phyloP scores from a whole-genome alignment of 2,329 filamentous ascomycete genomes.

The Trichothecium roseum region DNA sequence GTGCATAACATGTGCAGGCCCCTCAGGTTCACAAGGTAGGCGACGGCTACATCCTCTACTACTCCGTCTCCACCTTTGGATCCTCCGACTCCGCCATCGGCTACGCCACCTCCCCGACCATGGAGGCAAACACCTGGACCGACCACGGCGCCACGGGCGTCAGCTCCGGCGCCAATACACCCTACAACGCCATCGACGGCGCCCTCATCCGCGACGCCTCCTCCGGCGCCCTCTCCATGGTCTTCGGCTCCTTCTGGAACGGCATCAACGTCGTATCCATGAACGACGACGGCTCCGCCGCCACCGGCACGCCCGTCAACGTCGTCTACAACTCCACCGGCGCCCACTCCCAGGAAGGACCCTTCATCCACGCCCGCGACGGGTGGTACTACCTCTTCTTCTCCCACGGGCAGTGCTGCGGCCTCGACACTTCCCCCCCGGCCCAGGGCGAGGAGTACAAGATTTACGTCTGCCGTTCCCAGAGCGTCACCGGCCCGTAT shows the following conservation, averaged over 20 bases:
- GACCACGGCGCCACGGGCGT: constrained; percentile 48
- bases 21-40: constrained; percentile 29
- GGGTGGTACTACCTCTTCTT: constrained; percentile 57
- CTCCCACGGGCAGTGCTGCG: constrained; percentile 50
- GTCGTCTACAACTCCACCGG: constrained; percentile 39
- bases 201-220: constrained; percentile 34
- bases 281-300: constrained; percentile 18
- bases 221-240: constrained; percentile 37
- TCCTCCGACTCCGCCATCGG: constrained; percentile 53
- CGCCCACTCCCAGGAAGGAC: constrained; percentile 42
- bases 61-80: constrained; percentile 52
- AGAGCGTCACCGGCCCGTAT: constrained; percentile 39
- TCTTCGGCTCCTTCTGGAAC: constrained; percentile 60
- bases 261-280: constrained; percentile 51
- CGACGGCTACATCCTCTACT: constrained; percentile 55
- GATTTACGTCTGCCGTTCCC: constrained; percentile 52
- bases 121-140: constrained; percentile 47
- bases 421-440: constrained; percentile 39
- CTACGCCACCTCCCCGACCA: constrained; percentile 29
- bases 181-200: constrained; percentile 52
- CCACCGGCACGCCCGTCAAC: constrained; percentile 14
- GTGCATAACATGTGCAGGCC: constrained; percentile 3
- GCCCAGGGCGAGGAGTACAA: constrained; percentile 51
- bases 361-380: constrained; percentile 43
- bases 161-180: constrained; percentile 27